phyloP scores from a whole-genome alignment of 2,329 filamentous ascomycete species.

The Ophiobolus disseminans region DNA sequence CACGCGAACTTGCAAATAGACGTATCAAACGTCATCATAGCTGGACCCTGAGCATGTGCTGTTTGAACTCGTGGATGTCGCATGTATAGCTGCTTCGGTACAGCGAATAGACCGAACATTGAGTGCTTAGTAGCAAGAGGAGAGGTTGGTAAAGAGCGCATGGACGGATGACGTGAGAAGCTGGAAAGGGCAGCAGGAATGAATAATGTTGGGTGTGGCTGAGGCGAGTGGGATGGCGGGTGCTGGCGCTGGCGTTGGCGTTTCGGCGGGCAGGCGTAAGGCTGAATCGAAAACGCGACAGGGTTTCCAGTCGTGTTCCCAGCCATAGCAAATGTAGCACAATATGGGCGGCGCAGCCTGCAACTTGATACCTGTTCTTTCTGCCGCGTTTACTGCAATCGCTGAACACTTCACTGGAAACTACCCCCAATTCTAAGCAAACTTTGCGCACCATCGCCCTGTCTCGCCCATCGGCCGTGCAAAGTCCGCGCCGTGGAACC shows the following conservation, averaged over 20 bases:
- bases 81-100: too few species aligned
- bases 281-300: conserved; percentile 15
- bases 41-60: conserved; percentile 2
- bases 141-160: neutral
- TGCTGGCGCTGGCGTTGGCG: conserved; percentile 1
- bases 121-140: neutral
- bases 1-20: neutral
- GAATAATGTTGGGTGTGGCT: conserved; percentile 9
- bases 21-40: neutral
- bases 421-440: neutral
- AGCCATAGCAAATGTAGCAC: conserved; percentile 11
- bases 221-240: neutral
- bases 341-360: neutral
- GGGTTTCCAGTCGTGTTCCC: conserved; percentile 11
- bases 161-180: conserved; percentile 7
- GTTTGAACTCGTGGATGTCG: neutral
- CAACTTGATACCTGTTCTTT: conserved; percentile 2
- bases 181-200: conserved; percentile 5
- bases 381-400: neutral
- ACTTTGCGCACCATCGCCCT: neutral
- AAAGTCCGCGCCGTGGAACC: neutral
- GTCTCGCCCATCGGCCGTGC: neutral
- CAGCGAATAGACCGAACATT: too few species aligned
- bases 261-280: conserved; percentile 10
- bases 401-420: neutral